phyloP scores from a whole-genome alignment of 2,329 filamentous ascomycete species.

The Pseudogymnoascus sp. region DNA sequence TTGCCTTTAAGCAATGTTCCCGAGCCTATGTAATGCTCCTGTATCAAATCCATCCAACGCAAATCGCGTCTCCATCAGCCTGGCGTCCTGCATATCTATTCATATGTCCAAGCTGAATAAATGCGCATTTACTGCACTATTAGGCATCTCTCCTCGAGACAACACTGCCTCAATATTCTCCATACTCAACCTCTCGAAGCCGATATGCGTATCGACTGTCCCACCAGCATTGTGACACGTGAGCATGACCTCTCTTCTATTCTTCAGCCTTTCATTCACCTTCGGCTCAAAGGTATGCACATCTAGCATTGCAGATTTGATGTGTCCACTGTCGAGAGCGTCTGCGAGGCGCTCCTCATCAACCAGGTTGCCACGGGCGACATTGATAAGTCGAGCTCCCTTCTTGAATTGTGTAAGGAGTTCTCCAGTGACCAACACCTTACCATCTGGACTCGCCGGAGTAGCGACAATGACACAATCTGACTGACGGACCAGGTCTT shows the following conservation, averaged over 20 bases:
- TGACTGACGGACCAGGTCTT: slow-evolving; percentile 42
- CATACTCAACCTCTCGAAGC: slow-evolving; percentile 61
- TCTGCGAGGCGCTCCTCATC: slow-evolving; percentile 57
- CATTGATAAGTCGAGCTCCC: slow-evolving; percentile 56
- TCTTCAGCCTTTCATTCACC: slow-evolving; percentile 24
- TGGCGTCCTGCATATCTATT: background rate
- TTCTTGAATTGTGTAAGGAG: slow-evolving; percentile 45
- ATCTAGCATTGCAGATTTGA: slow-evolving; percentile 53
- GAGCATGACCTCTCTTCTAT: slow-evolving; percentile 38
- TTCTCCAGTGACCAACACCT: slow-evolving; percentile 41
- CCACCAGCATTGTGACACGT: slow-evolving; percentile 64
- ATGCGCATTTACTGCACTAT: slow-evolving; percentile 58
- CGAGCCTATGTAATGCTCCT: background rate
- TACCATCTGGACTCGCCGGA: slow-evolving; percentile 41
- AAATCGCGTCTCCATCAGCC: background rate
- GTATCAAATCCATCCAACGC: background rate
- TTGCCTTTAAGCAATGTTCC: background rate
- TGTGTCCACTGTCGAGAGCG: slow-evolving; percentile 45
- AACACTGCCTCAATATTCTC: slow-evolving; percentile 58
- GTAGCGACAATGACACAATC: slow-evolving; percentile 60
- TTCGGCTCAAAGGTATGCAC: slow-evolving; percentile 55
- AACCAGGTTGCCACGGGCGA: slow-evolving; percentile 57
- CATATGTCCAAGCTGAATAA: slow-evolving; percentile 8
- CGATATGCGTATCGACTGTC: slow-evolving; percentile 54
- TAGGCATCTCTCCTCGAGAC: slow-evolving; percentile 37